Percentiles rank a stretch among this genome's conserved stretches.
These are phyloP conservation scores for Agastache rugosa DNA, from an alignment of 257 asterid species.

Conservation along the genomic window DNA sequence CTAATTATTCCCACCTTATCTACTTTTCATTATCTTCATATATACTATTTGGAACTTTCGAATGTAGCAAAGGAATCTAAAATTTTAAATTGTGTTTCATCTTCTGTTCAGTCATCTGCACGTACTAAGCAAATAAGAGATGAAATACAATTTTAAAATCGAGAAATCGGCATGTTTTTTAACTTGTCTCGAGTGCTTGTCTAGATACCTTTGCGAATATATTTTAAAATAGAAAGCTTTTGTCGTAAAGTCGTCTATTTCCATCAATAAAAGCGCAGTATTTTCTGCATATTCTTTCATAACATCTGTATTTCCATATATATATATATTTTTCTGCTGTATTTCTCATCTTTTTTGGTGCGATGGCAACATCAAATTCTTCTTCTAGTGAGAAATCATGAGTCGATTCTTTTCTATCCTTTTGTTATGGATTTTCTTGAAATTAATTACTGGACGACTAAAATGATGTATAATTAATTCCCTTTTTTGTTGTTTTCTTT, in stretches of 20 bases:
- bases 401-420: constrained; percentile 11
- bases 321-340: neutral
- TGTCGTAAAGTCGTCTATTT: constrained; percentile 14
- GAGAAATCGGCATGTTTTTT: neutral
- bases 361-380: constrained; percentile 53
- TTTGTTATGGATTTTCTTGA: neutral
- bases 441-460: neutral
- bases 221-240: constrained; percentile 20
- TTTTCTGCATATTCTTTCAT: constrained; percentile 15
- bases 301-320: constrained; percentile 18
- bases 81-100: too few species aligned
- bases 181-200: neutral
- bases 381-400: constrained; percentile 42
- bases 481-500: constrained; percentile 1
- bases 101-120: too few species aligned
- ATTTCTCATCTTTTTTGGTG: neutral
- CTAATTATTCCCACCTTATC: neutral
- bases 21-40: neutral
- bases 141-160: too few species aligned
- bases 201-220: neutral
- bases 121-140: too few species aligned
- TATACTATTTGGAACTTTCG: neutral
- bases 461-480: neutral
- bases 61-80: neutral
- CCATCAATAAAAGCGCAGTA: constrained; percentile 26